These are phyloP conservation scores for Leptodontidium sp. DNA, from an alignment of 2,329 filamentous ascomycete species.

Conservation along the genomic window DNA sequence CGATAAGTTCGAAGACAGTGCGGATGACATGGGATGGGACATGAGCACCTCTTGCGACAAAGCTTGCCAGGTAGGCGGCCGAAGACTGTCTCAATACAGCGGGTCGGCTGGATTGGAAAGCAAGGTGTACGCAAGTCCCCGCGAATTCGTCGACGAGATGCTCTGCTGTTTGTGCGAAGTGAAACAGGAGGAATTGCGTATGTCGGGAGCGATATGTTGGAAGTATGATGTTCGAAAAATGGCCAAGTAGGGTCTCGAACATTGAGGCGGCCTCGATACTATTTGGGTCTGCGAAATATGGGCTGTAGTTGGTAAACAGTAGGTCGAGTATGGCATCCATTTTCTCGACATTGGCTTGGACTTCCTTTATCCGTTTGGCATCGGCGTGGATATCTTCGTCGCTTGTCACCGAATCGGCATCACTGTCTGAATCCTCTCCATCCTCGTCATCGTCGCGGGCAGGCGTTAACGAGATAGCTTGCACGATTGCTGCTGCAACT, in stretches of 20 bases:
- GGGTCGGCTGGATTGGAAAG: slow-evolving; percentile 69
- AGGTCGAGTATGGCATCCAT: slow-evolving; percentile 90
- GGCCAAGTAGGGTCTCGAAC: slow-evolving; percentile 81
- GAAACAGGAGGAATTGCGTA: slow-evolving; percentile 94
- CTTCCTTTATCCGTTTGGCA: slow-evolving; percentile 68
- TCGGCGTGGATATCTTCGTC: slow-evolving; percentile 74
- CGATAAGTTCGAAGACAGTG: slow-evolving; percentile 81
- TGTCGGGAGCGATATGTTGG: slow-evolving; percentile 92
- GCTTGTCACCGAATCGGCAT: slow-evolving; percentile 75
- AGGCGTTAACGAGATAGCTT: slow-evolving; percentile 54
- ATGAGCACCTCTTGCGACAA: slow-evolving; percentile 88
- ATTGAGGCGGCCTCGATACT: slow-evolving; percentile 74
- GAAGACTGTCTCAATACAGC: slow-evolving; percentile 82
- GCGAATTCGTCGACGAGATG: slow-evolving; percentile 84
- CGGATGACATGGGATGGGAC: slow-evolving; percentile 80
- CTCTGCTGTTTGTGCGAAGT: slow-evolving; percentile 86
- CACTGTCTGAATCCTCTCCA: slow-evolving; percentile 62
- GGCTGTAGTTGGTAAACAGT: slow-evolving; percentile 83
- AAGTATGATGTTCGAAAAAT: slow-evolving; percentile 88
- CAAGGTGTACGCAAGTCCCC: slow-evolving; percentile 76
- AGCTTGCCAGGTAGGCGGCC: slow-evolving; percentile 91
- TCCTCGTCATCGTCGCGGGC: slow-evolving; percentile 60
- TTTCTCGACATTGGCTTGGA: slow-evolving; percentile 87
- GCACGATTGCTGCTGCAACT: slow-evolving; percentile 75
- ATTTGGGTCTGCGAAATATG: slow-evolving; percentile 73